These are phyloP conservation scores for Alisma plantagoaquatica DNA, from an alignment of 106 monocot genomes.

Conservation along the genomic window DNA sequence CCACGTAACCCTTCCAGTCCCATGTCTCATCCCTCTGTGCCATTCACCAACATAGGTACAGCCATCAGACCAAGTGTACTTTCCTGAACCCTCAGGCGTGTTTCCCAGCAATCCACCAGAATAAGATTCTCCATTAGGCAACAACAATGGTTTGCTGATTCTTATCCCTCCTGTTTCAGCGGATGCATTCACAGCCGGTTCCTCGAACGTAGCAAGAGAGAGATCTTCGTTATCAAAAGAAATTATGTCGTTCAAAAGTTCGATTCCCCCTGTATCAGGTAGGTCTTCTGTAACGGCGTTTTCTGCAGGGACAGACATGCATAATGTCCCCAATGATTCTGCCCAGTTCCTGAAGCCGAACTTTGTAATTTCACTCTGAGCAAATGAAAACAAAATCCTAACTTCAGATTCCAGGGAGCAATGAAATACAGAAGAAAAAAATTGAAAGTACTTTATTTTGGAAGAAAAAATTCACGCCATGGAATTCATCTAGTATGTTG, in stretches of 20 bases:
- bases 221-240: constrained; percentile 21
- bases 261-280: constrained; percentile 15
- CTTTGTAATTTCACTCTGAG: too few relatives aligned
- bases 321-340: constrained; percentile 29
- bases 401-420: too few relatives aligned
- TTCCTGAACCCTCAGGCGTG: constrained; percentile 56
- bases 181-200: constrained; percentile 11
- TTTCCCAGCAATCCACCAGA: constrained; percentile 58
- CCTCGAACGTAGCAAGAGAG: constrained; percentile 8
- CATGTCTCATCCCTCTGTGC: constrained; percentile 93
- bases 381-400: too few relatives aligned
- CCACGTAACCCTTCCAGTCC: constrained; percentile 71
- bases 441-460: too few relatives aligned
- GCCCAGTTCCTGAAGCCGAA: too few relatives aligned
- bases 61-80: constrained; percentile 78
- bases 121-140: constrained; percentile 60
- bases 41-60: constrained; percentile 85
- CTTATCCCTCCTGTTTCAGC: constrained; percentile 15
- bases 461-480: too few relatives aligned
- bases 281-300: constrained; percentile 6
- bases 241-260: constrained; percentile 8
- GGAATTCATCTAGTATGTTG: too few relatives aligned
- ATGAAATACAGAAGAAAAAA: too few relatives aligned
- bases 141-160: constrained; percentile 30
- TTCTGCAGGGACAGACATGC: constrained; percentile 62